Conservation (phyloP, 192 early-diverging fungal genomes). For the Rhizoclosmatium globosum region DNA sequence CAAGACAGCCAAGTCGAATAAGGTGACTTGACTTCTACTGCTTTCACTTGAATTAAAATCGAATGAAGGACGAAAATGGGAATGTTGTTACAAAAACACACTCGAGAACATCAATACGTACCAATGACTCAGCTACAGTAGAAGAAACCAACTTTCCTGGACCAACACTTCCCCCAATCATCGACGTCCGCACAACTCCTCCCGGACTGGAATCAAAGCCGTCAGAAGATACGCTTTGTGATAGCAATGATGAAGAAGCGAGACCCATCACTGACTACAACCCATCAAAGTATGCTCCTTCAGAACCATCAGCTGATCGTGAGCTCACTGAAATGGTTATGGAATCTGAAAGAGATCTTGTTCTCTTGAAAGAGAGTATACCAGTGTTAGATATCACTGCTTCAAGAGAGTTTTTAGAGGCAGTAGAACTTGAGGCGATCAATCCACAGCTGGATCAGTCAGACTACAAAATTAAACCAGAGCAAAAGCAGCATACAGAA, state of each 20-base stretch:
- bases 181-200: background rate
- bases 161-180: background rate
- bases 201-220: background rate
- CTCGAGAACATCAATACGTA: conserved; percentile 9
- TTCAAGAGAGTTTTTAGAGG: no score
- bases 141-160: background rate
- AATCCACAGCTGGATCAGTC: no score
- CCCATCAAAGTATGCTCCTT: background rate
- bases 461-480: background rate
- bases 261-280: background rate
- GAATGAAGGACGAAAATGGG: background rate
- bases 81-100: background rate
- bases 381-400: background rate
- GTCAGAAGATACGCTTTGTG: background rate
- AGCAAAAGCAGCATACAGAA: background rate
- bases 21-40: background rate
- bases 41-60: background rate
- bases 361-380: background rate
- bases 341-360: background rate
- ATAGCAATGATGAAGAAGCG: background rate
- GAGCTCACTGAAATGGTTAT: background rate
- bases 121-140: background rate
- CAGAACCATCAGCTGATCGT: no score
- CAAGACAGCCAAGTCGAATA: background rate
- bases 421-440: no score